These are phyloP conservation scores for Diaporthe australafricana DNA, from an alignment of 2,329 filamentous ascomycete species.

Conservation along the genomic window DNA sequence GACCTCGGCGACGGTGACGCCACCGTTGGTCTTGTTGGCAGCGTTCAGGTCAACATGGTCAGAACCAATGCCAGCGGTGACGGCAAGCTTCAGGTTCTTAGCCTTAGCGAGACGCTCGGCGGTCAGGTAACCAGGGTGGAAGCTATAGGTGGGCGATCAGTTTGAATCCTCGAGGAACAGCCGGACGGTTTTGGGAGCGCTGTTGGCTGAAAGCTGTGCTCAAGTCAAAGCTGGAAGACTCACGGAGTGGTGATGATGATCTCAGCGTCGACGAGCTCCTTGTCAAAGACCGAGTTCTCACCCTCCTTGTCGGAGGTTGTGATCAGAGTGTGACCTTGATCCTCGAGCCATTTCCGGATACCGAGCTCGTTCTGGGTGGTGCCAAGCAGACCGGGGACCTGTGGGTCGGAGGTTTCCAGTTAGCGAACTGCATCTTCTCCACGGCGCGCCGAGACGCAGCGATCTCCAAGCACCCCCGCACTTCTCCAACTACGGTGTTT, in stretches of 20 bases:
- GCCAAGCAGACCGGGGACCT: constrained; percentile 86
- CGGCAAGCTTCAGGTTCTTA: constrained; percentile 97
- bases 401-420: constrained; percentile 23
- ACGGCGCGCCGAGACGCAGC: constrained; percentile 14
- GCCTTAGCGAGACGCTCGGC: constrained; percentile 96
- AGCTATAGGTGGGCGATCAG: constrained; percentile 62
- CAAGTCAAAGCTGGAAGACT: constrained; percentile 42
- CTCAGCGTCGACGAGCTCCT: constrained; percentile 96
- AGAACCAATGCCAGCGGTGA: constrained; percentile 97
- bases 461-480: constrained; percentile 18
- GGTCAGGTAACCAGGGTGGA: constrained; percentile 98
- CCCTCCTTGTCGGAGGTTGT: constrained; percentile 98
- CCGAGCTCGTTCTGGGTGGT: constrained; percentile 99
- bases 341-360: constrained; percentile 96
- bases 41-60: constrained; percentile 98
- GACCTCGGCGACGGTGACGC: constrained; percentile 96
- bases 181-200: too few relatives aligned
- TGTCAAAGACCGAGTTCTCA: constrained; percentile 91
- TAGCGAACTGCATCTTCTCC: constrained; percentile 20
- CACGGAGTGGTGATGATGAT: constrained; percentile 99
- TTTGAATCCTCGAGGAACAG: neutral
- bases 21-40: constrained; percentile 98
- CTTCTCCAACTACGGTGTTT: constrained; percentile 11
- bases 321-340: constrained; percentile 93
- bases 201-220: too few relatives aligned